phyloP scores from a whole-genome alignment of 73 alveolate genomes.

The Paramecium tetraurelia region DNA sequence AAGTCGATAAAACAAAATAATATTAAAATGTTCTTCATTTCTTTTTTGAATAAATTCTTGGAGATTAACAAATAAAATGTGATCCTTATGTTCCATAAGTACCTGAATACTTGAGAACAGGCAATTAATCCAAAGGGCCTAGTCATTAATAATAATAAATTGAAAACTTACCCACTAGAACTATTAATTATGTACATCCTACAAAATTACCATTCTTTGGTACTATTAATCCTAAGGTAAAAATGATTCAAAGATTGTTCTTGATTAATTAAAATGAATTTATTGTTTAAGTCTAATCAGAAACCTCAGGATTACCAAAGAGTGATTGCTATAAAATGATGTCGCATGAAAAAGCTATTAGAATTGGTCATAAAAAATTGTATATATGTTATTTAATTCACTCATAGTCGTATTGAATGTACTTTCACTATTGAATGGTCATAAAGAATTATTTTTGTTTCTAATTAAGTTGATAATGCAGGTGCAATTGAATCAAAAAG shows the following conservation, averaged over 20 bases:
- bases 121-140: neutral
- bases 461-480: slow-evolving; percentile 10
- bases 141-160: neutral
- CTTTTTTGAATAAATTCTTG: slow-evolving; percentile 6
- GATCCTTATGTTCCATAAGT: neutral
- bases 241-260: neutral
- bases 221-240: slow-evolving; percentile 17
- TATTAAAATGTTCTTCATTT: neutral
- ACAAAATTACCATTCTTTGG: slow-evolving; percentile 7
- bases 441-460: neutral
- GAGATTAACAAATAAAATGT: neutral
- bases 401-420: slow-evolving; percentile 9
- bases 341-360: neutral
- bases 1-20: neutral
- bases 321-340: neutral
- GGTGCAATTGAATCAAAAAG: slow-evolving; percentile 37
- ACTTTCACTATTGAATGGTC: slow-evolving; percentile 29
- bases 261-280: slow-evolving; percentile 14
- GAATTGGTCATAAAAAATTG: neutral
- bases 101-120: neutral
- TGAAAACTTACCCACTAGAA: neutral
- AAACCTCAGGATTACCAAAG: slow-evolving; percentile 5
- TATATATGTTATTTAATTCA: neutral
- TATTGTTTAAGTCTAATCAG: neutral
- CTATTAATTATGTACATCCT: neutral